Conservation (phyloP, 192 early-diverging fungal species). For the Gaertneriomyces semiglobifer region DNA sequence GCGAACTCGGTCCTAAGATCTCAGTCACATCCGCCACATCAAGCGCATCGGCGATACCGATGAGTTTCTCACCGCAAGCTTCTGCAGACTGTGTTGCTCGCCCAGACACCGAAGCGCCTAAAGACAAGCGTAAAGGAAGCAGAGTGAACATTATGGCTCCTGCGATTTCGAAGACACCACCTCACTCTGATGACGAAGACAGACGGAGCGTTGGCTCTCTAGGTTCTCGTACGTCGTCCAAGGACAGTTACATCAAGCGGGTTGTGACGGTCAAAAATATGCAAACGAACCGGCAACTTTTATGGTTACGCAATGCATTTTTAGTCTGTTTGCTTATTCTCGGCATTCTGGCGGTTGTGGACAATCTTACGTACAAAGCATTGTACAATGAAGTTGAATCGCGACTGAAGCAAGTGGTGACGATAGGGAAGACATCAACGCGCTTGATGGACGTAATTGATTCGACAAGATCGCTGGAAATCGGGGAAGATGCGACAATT, state of each 20-base stretch:
- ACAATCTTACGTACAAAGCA: constrained; percentile 16
- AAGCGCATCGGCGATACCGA: constrained; percentile 14
- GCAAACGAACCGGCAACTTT: constrained; percentile 28
- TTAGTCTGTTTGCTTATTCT: constrained; percentile 31
- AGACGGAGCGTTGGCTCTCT: constrained; percentile 7
- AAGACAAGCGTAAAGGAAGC: neutral
- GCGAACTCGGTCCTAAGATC: too few species aligned
- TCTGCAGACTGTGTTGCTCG: constrained; percentile 11
- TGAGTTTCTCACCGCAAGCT: constrained; percentile 30
- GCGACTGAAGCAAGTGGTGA: constrained; percentile 7
- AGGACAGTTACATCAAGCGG: constrained; percentile 14
- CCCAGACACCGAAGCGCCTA: neutral
- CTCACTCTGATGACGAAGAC: constrained; percentile 17
- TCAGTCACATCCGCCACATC: neutral
- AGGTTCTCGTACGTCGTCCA: neutral
- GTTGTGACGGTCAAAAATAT: constrained; percentile 30
- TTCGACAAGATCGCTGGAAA: constrained; percentile 21
- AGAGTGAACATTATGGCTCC: constrained; percentile 4
- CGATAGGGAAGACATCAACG: neutral
- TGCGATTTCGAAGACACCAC: neutral
- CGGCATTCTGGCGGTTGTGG: constrained; percentile 17
- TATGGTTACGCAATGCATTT: constrained; percentile 22
- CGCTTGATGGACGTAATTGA: constrained; percentile 24
- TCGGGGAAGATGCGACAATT: constrained; percentile 1
- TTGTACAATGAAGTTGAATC: constrained; percentile 9